phyloP scores from a whole-genome alignment of 106 monocot genomes.

The Hemerocallis citrina region DNA sequence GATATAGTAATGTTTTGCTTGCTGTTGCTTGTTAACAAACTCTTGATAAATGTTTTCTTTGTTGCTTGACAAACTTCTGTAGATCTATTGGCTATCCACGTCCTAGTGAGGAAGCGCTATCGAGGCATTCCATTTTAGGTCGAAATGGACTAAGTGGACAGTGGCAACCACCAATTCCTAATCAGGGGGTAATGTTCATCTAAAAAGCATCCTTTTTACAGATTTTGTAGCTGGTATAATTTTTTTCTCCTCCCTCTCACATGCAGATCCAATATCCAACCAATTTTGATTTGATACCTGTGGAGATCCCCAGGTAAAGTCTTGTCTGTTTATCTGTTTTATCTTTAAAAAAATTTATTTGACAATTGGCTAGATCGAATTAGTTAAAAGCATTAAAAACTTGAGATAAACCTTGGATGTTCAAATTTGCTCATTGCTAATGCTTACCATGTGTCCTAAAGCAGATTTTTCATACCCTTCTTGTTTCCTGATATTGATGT shows the following conservation, averaged over 20 bases:
- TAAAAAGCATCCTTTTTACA: neutral
- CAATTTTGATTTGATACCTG: conserved; percentile 63
- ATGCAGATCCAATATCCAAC: conserved; percentile 87
- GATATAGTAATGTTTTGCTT: too few species aligned
- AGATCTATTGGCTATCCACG: conserved; percentile 58
- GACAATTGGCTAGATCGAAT: neutral
- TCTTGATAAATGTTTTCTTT: too few species aligned
- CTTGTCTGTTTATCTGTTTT: neutral
- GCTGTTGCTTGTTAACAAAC: too few species aligned
- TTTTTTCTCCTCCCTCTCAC: conserved; percentile 5
- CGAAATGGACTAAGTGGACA: conserved; percentile 91
- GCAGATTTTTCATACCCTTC: neutral
- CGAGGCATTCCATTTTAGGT: conserved; percentile 86
- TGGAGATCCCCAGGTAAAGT: conserved; percentile 58
- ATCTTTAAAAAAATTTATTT: conserved; percentile 3
- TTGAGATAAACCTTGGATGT: neutral
- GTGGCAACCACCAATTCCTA: conserved; percentile 49
- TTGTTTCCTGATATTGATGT: neutral
- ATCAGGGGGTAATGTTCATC: conserved; percentile 43
- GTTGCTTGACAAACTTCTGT: conserved; percentile 19
- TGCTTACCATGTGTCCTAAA: neutral
- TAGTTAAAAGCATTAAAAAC: neutral
- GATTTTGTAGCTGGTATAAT: neutral
- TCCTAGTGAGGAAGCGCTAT: conserved; percentile 82
- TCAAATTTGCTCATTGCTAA: neutral